phyloP scores from a whole-genome alignment of 164 flowering plant species.

The Magnolia officinalis region DNA sequence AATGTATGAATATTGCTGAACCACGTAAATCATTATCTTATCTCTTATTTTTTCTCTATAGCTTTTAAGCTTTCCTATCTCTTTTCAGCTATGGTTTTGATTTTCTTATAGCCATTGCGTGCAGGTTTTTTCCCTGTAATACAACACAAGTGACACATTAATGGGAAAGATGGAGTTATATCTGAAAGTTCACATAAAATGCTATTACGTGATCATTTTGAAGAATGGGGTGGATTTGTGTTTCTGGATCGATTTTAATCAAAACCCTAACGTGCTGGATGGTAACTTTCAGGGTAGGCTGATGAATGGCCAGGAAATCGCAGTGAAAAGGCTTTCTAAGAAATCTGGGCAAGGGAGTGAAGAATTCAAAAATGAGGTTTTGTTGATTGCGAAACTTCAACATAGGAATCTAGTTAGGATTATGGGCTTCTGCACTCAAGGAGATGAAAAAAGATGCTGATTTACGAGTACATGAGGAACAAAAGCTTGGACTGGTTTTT shows the following conservation, averaged over 20 bases:
- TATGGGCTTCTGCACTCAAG: constrained; percentile 33
- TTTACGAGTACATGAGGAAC: constrained; percentile 39
- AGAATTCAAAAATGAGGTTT: constrained; percentile 37
- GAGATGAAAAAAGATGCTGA: constrained; percentile 32
- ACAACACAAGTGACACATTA: too few species aligned
- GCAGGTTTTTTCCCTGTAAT: too few species aligned
- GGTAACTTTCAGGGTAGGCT: constrained; percentile 29
- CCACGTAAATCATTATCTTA: too few species aligned
- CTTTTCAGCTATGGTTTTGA: neutral
- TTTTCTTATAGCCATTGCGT: too few species aligned
- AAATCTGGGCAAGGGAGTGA: constrained; percentile 32
- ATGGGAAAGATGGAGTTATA: too few species aligned
- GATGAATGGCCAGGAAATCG: constrained; percentile 26
- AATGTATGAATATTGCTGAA: too few species aligned
- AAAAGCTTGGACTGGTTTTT: constrained; percentile 21
- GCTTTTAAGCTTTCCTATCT: neutral
- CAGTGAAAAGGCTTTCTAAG: constrained; percentile 42
- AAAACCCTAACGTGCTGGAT: neutral
- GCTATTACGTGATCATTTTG: too few species aligned
- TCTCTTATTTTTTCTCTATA: neutral
- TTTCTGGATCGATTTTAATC: neutral
- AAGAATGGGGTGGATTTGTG: neutral
- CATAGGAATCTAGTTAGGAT: constrained; percentile 41
- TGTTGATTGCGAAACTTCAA: constrained; percentile 36
- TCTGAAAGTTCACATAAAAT: too few species aligned